Conservation (phyloP, 2,329 filamentous ascomycete genomes). For the Drechslerella stenobrocha region DNA sequence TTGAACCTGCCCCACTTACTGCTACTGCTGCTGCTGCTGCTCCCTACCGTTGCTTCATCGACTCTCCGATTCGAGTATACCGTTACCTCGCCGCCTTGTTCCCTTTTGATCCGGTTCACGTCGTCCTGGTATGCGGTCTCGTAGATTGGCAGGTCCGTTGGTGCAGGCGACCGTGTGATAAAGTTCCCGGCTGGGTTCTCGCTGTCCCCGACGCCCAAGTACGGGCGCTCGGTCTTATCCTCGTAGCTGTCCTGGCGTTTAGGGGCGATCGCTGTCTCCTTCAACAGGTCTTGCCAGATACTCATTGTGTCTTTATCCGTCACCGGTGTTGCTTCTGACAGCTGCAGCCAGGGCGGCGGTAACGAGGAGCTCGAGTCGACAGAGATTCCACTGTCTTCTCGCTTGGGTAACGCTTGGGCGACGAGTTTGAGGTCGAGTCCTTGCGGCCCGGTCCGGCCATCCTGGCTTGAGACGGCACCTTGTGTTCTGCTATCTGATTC, state of each 20-base stretch:
- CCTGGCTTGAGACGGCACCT: slow-evolving; percentile 61
- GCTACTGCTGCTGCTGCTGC: background rate
- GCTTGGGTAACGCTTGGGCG: slow-evolving; percentile 47
- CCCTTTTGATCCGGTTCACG: slow-evolving; percentile 69
- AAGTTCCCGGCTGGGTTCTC: slow-evolving; percentile 56
- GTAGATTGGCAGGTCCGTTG: slow-evolving; percentile 84
- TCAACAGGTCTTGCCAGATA: slow-evolving; percentile 74
- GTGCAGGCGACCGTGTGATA: slow-evolving; percentile 81
- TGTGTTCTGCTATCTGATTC: slow-evolving; percentile 62
- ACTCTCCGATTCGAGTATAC: slow-evolving; percentile 59
- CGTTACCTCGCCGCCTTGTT: slow-evolving; percentile 60
- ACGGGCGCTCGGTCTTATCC: slow-evolving; percentile 49
- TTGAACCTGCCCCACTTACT: slow-evolving; percentile 39
- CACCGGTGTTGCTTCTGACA: slow-evolving; percentile 54
- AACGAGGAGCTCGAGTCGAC: slow-evolving; percentile 10
- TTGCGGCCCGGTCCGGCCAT: slow-evolving; percentile 60
- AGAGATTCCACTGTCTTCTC: slow-evolving; percentile 49
- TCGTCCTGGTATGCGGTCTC: slow-evolving; percentile 84
- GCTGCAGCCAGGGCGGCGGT: slow-evolving; percentile 55
- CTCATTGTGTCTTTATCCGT: slow-evolving; percentile 59
- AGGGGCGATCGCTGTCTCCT: slow-evolving; percentile 59
- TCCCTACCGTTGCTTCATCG: slow-evolving; percentile 20
- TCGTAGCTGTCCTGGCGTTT: slow-evolving; percentile 52
- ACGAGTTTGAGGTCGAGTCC: slow-evolving; percentile 48
- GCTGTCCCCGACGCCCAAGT: slow-evolving; percentile 55